A percentile compares a stretch with the other conserved stretches of the same genome.
These are phyloP conservation scores for Leersia perrieri DNA, from an alignment of 176 grass and related monocot species.

Conservation along the genomic window DNA sequence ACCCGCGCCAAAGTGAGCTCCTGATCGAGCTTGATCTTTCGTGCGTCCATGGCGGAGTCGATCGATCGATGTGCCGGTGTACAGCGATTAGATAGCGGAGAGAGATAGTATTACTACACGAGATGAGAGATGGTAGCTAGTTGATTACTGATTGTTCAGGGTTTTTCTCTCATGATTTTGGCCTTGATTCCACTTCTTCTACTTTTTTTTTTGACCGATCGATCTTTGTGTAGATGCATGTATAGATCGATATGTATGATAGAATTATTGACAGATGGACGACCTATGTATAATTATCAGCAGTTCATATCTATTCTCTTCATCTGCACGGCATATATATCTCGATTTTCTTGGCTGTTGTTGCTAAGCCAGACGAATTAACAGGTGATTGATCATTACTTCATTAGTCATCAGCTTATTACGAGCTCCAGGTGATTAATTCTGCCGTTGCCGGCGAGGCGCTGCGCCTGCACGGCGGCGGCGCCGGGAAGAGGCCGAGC, in stretches of 20 bases:
- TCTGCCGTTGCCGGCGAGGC: not conserved
- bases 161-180: slow-evolving; percentile 7
- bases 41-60: not conserved
- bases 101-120: not conserved
- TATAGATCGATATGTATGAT: no score
- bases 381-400: not conserved
- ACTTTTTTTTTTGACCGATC: slow-evolving; percentile 6
- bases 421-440: not conserved
- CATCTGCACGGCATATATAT: not conserved
- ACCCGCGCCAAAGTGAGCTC: slow-evolving; percentile 52
- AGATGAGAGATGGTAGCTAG: not conserved
- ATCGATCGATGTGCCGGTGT: not conserved
- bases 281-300: slow-evolving; percentile 36
- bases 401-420: not conserved
- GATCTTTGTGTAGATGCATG: slow-evolving; percentile 31
- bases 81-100: not conserved
- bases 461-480: not conserved
- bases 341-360: not conserved
- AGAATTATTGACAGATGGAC: slow-evolving; percentile 42
- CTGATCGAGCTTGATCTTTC: slow-evolving; percentile 3
- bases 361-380: not conserved
- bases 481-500: not conserved
- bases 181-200: not conserved
- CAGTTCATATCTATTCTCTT: not conserved
- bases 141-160: not conserved